Evolutionary conservation across 768 basidiomycete species (phyloP).

Genomic region (Trametes meyenii): DNA sequence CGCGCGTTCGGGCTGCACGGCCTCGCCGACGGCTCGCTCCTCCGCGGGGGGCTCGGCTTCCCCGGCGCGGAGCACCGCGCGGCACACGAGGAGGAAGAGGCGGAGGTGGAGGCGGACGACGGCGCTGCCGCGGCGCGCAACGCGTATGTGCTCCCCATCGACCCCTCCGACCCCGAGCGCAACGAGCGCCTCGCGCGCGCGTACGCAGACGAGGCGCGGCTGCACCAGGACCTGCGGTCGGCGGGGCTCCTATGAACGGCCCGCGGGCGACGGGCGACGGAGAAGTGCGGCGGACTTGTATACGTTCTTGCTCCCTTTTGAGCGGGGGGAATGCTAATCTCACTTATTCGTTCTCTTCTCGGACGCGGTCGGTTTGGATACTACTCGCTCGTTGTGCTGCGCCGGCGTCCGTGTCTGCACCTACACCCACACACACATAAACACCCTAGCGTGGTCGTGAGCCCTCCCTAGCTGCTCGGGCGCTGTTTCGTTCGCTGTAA

Average conservation of each 20-base stretch:
- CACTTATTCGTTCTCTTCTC: neutral
- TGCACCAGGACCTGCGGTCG: conserved; percentile 61
- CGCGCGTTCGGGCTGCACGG: conserved; percentile 27
- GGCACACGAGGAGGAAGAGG: neutral
- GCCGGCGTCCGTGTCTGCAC: neutral
- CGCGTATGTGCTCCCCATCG: conserved; percentile 45
- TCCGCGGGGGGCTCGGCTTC: conserved; percentile 37
- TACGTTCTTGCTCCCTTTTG: conserved; percentile 14
- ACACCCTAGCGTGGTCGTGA: no score
- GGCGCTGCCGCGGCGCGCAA: conserved; percentile 19
- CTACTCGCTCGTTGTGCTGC: neutral
- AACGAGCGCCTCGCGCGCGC: conserved; percentile 48
- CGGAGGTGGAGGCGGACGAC: conserved; percentile 13
- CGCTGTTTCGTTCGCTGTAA: conserved; percentile 11
- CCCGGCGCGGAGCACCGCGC: conserved; percentile 17
- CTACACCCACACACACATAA: neutral
- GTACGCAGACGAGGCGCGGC: conserved; percentile 54
- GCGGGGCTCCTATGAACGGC: conserved; percentile 60
- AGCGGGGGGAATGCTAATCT: conserved; percentile 5
- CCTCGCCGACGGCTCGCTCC: conserved; percentile 32
- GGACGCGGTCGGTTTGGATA: conserved; percentile 2
- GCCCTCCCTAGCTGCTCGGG: conserved; percentile 2
- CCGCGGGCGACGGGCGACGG: neutral
- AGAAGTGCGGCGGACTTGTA: conserved; percentile 4
- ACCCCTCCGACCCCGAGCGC: conserved; percentile 45